These are phyloP conservation scores for Phytophthora multivora DNA, from an alignment of 352 stramenopile species.

Conservation along the genomic window DNA sequence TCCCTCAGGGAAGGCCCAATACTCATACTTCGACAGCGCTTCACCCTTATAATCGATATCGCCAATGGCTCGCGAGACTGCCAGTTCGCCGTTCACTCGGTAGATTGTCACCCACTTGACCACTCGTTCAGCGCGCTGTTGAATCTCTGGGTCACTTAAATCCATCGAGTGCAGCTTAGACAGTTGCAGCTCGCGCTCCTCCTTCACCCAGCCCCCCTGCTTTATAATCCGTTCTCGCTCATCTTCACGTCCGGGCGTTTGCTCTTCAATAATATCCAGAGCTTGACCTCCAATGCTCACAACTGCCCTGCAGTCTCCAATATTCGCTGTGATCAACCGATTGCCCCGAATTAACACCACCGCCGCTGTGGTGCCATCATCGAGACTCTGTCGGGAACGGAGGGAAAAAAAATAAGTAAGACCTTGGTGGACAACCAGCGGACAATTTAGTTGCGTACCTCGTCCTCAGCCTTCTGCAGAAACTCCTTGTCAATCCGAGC, in stretches of 20 bases:
- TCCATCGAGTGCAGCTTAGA: constrained; percentile 91
- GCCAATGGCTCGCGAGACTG: constrained; percentile 91
- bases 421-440: background rate
- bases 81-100: constrained; percentile 92
- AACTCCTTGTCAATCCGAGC: constrained; percentile 81
- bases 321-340: constrained; percentile 83
- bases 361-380: constrained; percentile 75
- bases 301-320: constrained; percentile 87
- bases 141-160: constrained; percentile 84
- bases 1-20: constrained; percentile 84
- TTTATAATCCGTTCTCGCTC: constrained; percentile 77
- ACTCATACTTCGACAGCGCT: constrained; percentile 74
- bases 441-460: constrained; percentile 36
- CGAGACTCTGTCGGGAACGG: constrained; percentile 44
- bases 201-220: constrained; percentile 79
- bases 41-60: constrained; percentile 93
- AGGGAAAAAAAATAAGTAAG: constrained; percentile 7
- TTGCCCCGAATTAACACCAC: constrained; percentile 87
- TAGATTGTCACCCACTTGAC: constrained; percentile 89
- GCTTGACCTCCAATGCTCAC: constrained; percentile 80
- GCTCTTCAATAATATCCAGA: constrained; percentile 88
- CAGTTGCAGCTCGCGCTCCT: constrained; percentile 87
- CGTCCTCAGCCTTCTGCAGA: constrained; percentile 56
- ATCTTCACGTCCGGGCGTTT: constrained; percentile 76
- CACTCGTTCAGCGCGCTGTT: constrained; percentile 79